A percentile compares a stretch with the other conserved stretches of the same genome.
Evolutionary conservation across 208 protist genomes (phyloP).

Genomic region (Trypanosoma avium): DNA sequence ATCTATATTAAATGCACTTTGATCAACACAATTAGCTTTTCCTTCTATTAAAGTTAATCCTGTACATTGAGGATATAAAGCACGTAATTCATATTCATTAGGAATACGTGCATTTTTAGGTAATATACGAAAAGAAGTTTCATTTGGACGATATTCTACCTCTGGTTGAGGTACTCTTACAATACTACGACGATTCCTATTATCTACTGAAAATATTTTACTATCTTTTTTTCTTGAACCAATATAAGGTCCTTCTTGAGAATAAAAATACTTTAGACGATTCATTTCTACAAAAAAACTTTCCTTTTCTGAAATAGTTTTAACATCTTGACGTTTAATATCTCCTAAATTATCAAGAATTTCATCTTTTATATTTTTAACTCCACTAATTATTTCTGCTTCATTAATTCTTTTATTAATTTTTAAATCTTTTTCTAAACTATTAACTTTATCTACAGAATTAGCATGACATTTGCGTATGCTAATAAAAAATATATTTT

Average conservation of each 20-base stretch:
- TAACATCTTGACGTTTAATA: conserved; percentile 44
- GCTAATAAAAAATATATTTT: not conserved
- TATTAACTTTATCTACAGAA: not conserved
- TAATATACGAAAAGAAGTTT: conserved; percentile 80
- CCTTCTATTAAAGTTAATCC: conserved; percentile 62
- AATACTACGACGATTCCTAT: conserved; percentile 54
- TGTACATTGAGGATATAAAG: conserved; percentile 77
- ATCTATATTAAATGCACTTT: conserved; percentile 66
- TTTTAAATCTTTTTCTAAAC: not conserved
- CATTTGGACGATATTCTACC: conserved; percentile 62
- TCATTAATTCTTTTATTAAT: conserved; percentile 1
- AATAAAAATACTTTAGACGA: conserved; percentile 75
- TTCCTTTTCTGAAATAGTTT: conserved; percentile 40
- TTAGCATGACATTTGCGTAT: not conserved
- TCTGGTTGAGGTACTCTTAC: conserved; percentile 73
- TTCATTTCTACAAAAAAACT: conserved; percentile 55
- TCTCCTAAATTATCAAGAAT: conserved; percentile 11
- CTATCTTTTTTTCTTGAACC: conserved; percentile 66
- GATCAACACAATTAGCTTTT: conserved; percentile 79
- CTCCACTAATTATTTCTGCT: conserved; percentile 63
- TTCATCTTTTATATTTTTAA: conserved; percentile 1
- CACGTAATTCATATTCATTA: conserved; percentile 82
- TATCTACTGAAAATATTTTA: conserved; percentile 33
- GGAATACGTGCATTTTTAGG: conserved; percentile 71
- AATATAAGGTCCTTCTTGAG: conserved; percentile 82